phyloP scores from a whole-genome alignment of 768 basidiomycete genomes.

The Boletus tomentosulus region DNA sequence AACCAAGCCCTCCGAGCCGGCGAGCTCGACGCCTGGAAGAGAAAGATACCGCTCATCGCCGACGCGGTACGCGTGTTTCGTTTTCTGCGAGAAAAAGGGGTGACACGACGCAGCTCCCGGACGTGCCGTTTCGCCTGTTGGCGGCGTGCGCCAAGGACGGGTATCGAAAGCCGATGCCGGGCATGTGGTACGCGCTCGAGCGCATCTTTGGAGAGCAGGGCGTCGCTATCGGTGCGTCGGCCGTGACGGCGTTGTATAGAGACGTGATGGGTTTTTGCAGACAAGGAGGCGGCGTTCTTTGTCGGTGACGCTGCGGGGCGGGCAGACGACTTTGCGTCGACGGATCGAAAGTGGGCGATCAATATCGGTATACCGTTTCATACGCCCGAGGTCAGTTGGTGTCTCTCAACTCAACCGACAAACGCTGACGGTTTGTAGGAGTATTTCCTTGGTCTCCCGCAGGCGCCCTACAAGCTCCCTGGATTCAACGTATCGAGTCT shows the following conservation, averaged over 20 bases:
- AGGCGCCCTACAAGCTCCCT: slow-evolving; percentile 44
- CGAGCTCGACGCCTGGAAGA: slow-evolving; percentile 63
- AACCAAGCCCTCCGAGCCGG: slow-evolving; percentile 65
- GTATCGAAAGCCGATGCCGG: slow-evolving; percentile 83
- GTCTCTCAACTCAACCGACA: background rate
- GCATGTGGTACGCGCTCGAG: slow-evolving; percentile 78
- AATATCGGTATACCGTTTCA: slow-evolving; percentile 71
- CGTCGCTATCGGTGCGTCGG: slow-evolving; percentile 56
- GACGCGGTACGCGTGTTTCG: slow-evolving; percentile 42
- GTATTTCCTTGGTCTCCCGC: slow-evolving; percentile 61
- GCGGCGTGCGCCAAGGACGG: slow-evolving; percentile 73
- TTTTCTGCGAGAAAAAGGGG: background rate
- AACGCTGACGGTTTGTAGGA: slow-evolving; percentile 45
- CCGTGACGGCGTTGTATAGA: background rate
- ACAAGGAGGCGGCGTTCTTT: slow-evolving; percentile 64
- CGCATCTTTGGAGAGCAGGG: slow-evolving; percentile 54
- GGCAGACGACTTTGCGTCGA: slow-evolving; percentile 68
- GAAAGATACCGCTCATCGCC: slow-evolving; percentile 69
- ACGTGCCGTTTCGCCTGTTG: slow-evolving; percentile 72
- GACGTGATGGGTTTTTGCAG: slow-evolving; percentile 36
- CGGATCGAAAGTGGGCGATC: slow-evolving; percentile 81
- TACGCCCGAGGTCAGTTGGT: slow-evolving; percentile 70
- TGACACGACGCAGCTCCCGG: slow-evolving; percentile 47
- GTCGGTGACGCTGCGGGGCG: slow-evolving; percentile 92
- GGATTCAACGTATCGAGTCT: slow-evolving; percentile 65